Evolutionary conservation across 2,329 filamentous ascomycete species (phyloP).

Genomic region (Tympanopsis confertula): DNA sequence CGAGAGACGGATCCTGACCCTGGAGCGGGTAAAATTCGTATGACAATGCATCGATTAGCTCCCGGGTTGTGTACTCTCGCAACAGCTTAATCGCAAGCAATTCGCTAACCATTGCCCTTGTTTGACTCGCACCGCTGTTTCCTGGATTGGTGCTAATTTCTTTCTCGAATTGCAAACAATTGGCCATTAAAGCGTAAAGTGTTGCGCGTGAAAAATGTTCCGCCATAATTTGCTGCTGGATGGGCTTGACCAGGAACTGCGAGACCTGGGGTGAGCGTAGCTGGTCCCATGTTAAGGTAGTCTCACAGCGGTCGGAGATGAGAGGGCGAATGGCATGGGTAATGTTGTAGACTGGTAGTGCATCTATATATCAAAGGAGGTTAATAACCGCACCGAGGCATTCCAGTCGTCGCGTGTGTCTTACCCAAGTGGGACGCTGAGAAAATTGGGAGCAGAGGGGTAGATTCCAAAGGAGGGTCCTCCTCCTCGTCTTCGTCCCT

Average conservation of each 20-base stretch:
- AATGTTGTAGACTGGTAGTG: slow-evolving; percentile 77
- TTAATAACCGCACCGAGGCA: slow-evolving; percentile 10
- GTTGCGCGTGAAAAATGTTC: slow-evolving; percentile 79
- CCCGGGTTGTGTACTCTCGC: slow-evolving; percentile 78
- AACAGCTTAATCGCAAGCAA: slow-evolving; percentile 79
- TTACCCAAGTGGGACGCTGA: background rate
- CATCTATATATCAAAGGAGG: slow-evolving; percentile 38
- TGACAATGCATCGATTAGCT: slow-evolving; percentile 85
- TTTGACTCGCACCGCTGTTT: slow-evolving; percentile 72
- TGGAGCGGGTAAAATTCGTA: slow-evolving; percentile 93
- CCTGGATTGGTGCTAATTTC: slow-evolving; percentile 73
- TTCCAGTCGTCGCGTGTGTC: background rate
- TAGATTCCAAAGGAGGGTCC: background rate
- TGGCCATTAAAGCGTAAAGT: slow-evolving; percentile 81
- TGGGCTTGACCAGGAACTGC: slow-evolving; percentile 89
- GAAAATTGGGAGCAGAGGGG: background rate
- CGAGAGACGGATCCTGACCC: too few species aligned
- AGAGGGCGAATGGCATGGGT: slow-evolving; percentile 83
- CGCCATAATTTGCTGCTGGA: slow-evolving; percentile 76
- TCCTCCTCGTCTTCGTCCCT: background rate
- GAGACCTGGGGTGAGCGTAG: slow-evolving; percentile 90
- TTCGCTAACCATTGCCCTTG: slow-evolving; percentile 80
- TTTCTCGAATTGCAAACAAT: slow-evolving; percentile 85
- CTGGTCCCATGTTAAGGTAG: slow-evolving; percentile 87
- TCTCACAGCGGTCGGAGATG: slow-evolving; percentile 77